phyloP scores from a whole-genome alignment of 23 red algal species.

The Rhodosorus marinus region DNA sequence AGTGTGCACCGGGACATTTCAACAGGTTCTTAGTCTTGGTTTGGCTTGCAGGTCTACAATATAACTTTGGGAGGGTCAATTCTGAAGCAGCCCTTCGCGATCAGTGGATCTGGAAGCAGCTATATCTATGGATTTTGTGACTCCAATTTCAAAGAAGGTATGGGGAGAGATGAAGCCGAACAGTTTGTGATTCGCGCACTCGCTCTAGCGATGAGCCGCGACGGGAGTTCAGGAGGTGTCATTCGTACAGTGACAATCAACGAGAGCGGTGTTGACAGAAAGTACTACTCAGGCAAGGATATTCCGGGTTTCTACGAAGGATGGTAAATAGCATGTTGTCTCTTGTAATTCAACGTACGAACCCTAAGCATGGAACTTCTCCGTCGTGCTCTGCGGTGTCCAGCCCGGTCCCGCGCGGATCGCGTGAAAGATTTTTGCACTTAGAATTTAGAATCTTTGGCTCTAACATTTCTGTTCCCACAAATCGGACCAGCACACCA shows the following conservation, averaged over 20 bases:
- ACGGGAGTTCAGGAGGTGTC: conserved; percentile 90
- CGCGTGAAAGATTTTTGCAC: too few relatives aligned
- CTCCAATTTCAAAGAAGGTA: conserved; percentile 53
- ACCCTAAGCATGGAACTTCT: too few relatives aligned
- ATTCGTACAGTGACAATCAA: conserved; percentile 86
- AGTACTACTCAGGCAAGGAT: conserved; percentile 50
- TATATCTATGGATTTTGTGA: conserved; percentile 99
- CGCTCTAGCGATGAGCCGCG: conserved; percentile 82
- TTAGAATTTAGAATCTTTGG: too few relatives aligned
- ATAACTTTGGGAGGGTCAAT: conserved; percentile 82
- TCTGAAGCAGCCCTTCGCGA: conserved; percentile 82
- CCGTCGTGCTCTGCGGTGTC: too few relatives aligned
- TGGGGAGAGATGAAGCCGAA: conserved; percentile 60
- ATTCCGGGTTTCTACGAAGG: conserved; percentile 50
- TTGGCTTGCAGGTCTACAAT: conserved; percentile 52
- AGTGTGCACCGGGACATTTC: not conserved
- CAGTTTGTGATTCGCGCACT: conserved; percentile 60
- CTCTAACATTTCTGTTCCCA: too few relatives aligned
- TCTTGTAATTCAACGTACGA: too few relatives aligned
- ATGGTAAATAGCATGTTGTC: too few relatives aligned
- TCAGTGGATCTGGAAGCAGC: conserved; percentile 76
- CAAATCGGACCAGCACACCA: too few relatives aligned
- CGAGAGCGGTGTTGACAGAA: conserved; percentile 28
- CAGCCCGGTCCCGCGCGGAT: too few relatives aligned
- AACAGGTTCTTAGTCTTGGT: not conserved